Evolutionary conservation across 2,329 filamentous ascomycete genomes (phyloP), one percentile per base, ranked within the genome.

Genomic region (Microdochium bolleyi): DNA sequence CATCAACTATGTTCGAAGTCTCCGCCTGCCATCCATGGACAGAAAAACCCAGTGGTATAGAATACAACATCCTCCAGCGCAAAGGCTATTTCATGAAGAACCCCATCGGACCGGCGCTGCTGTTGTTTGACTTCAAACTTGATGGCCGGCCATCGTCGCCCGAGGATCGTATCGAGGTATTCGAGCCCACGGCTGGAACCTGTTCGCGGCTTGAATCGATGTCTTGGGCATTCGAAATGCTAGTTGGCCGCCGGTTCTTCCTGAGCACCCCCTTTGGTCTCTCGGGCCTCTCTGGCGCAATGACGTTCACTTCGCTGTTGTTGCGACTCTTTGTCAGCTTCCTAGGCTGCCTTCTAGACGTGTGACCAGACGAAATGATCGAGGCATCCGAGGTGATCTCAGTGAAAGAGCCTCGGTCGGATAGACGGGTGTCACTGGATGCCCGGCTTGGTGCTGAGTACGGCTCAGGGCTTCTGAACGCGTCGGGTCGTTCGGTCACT

Each of bases 321-420:
- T 63, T 66, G 24, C 71, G 68, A 51, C 57, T 64, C 61, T 76
- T 77, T 21, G 65, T 70, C 32, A 76, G 62, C 57, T 75, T 75
- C 51, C 67, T 69, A 34, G 66, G 69, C 49, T 65, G 64, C n/a
- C 69, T 54, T 24, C 56, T 60, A 21, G 48, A 41, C 21, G 55
- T 44, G 30, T 56, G 55, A n/a, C 49, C 53, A 3, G 52, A 44
- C 3, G 52, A 44, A 1, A 54, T 34, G 13, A 32, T 60, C 50
- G 60, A 57, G 10, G 62, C 56, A 16, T 51, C 22, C 25, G 32
- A 50, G 1, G 55, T 32, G 24, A 53, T 52, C 19, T 61, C 60
- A 5, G 50, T 53, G n/a, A 59, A 52, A 2, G 64, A 65, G 2
- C 55, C 60, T 16, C 56, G 56, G 24, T 71, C 68, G 8, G 61